Evolutionary conservation across 2,329 filamentous ascomycete genomes (phyloP), one percentile per base, ranked within the genome.

Genomic region (Monosporascus sp.): DNA sequence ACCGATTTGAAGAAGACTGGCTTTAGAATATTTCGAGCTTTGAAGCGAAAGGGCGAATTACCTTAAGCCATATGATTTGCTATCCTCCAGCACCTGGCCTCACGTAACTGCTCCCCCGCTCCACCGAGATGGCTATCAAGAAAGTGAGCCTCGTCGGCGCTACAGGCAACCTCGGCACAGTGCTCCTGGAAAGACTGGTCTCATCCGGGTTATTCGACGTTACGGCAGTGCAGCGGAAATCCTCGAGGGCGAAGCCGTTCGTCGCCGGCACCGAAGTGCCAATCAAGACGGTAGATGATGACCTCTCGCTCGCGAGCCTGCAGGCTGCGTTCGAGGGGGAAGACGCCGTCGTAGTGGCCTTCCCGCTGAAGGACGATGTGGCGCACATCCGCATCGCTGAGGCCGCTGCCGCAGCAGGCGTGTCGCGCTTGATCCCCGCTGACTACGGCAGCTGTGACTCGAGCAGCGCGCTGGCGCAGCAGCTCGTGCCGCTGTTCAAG

Each of bases 401-500:
- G 41, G 72, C 72, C 7, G 71, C 71, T 1, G 67, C 63, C 7
- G 66, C 66, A 0, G 69, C 67, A 0, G 68, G 67, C 19, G 71
- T 74, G 9, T 58, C 57, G 57, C 68, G 71, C 47, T 65, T 72
- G 51, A 68, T 74, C 54, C 72, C 71, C 24, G 70, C 72, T 53
- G 72, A 74, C 62, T 74, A 68, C 53, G 72, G 72, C 50, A 72
- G 70, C 63, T 70, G 68, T 44, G 71, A 74, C 57, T 65, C 70
- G 41, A 65, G 62, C 51, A 68, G 63, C 54, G 37, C 55, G 49
- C 60, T 62, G 19, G 70, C 70, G 7, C 62, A 65, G 52, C 62
- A 68, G 59, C 65, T 74, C 38, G 68, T 73, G 11, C 65, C 63
- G 24, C 61, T 74, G 22, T 74, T 71, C 48, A 62, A 65, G 46